phyloP scores from a whole-genome alignment of 768 basidiomycete genomes.

The Lactifluus piperatus region DNA sequence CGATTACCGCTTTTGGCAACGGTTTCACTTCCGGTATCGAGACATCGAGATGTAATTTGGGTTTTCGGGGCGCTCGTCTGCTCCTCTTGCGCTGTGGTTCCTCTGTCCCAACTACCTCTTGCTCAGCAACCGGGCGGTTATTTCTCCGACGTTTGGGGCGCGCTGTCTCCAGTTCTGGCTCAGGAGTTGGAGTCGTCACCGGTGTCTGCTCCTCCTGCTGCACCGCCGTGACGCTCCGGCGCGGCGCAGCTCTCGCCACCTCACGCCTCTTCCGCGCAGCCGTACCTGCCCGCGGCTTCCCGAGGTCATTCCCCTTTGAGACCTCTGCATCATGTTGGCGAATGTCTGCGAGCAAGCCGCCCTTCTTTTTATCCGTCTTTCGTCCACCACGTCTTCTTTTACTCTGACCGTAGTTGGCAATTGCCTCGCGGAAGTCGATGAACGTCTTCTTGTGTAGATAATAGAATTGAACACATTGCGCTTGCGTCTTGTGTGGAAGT shows the following conservation, averaged over 20 bases:
- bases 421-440: constrained; percentile 77
- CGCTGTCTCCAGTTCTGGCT: constrained; percentile 41
- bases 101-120: constrained; percentile 2
- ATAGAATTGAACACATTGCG: constrained; percentile 89
- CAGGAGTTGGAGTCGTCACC: constrained; percentile 58
- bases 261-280: constrained; percentile 5
- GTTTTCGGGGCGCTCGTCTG: neutral
- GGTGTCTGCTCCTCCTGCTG: constrained; percentile 41
- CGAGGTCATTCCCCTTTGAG: constrained; percentile 20
- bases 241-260: constrained; percentile 9
- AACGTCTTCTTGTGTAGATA: constrained; percentile 88
- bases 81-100: constrained; percentile 10
- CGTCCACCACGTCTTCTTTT: constrained; percentile 50
- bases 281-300: constrained; percentile 12
- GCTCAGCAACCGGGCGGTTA: constrained; percentile 25
- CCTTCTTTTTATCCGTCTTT: constrained; percentile 63
- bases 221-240: constrained; percentile 23
- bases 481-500: constrained; percentile 75
- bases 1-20: neutral
- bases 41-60: neutral
- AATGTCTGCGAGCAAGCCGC: constrained; percentile 75
- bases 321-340: constrained; percentile 56
- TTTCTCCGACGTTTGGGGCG: constrained; percentile 25
- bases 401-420: constrained; percentile 57
- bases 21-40: neutral